Conservation (phyloP, 1,284 basidiomycete genomes). For the Calocybe gambosa region DNA sequence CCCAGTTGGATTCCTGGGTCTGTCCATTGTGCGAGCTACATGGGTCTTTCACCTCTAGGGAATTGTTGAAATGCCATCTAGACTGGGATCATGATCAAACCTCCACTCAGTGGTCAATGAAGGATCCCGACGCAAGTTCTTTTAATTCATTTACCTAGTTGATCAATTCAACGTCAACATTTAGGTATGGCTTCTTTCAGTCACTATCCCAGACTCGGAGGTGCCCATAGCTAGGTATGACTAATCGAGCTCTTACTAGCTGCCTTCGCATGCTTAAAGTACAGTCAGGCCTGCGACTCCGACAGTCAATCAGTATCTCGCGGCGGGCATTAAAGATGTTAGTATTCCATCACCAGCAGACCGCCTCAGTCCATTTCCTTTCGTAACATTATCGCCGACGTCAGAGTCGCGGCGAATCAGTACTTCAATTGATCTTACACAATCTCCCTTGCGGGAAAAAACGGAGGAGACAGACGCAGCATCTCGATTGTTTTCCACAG, state of each 20-base stretch:
- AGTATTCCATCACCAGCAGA: slow-evolving; percentile 1
- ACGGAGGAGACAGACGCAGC: background rate
- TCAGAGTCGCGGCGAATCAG: background rate
- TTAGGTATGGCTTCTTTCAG: slow-evolving; percentile 10
- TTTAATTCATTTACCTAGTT: background rate
- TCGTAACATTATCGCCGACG: slow-evolving; percentile 18
- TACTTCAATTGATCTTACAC: background rate
- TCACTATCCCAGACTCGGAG: slow-evolving; percentile 1
- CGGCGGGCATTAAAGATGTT: background rate
- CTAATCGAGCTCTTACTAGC: background rate
- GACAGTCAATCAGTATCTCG: background rate
- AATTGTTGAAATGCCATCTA: slow-evolving; percentile 50
- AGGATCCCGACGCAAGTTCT: slow-evolving; percentile 16
- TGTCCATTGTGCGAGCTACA: slow-evolving; percentile 62
- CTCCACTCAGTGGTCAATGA: slow-evolving; percentile 34
- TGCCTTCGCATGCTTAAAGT: background rate
- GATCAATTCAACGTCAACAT: background rate
- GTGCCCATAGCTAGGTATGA: background rate
- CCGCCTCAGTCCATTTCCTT: slow-evolving; percentile 16
- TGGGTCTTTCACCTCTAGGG: slow-evolving; percentile 38
- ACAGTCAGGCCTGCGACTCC: background rate
- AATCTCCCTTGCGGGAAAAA: slow-evolving; percentile 6
- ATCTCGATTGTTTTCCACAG: background rate
- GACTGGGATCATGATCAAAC: slow-evolving; percentile 48
- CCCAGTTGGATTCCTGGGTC: slow-evolving; percentile 30